Evolutionary conservation across 176 grass and related monocot genomes (phyloP).

Genomic region (Secale cereale): DNA sequence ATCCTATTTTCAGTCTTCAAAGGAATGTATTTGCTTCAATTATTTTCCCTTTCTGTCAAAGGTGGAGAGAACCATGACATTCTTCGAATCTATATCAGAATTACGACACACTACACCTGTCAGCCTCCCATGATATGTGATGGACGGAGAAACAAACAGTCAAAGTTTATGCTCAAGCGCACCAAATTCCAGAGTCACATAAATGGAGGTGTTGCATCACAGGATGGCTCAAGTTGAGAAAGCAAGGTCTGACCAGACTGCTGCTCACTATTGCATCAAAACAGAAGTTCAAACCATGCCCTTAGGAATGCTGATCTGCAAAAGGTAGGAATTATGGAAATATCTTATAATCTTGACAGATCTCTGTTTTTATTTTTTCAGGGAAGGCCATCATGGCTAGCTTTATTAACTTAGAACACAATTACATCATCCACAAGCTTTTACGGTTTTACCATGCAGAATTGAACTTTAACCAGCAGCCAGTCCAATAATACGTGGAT

Average conservation of each 20-base stretch:
- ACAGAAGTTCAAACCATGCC: neutral
- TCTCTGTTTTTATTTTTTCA: too few relatives aligned
- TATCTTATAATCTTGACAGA: neutral
- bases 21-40: neutral
- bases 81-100: conserved; percentile 19
- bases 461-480: neutral
- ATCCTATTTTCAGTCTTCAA: conserved; percentile 10
- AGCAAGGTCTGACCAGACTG: too few relatives aligned
- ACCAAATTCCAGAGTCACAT: neutral
- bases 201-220: neutral
- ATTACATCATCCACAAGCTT: too few relatives aligned
- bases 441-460: neutral
- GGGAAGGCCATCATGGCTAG: too few relatives aligned
- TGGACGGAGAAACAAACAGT: neutral
- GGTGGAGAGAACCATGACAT: neutral
- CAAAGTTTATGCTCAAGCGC: conserved; percentile 1
- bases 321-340: neutral
- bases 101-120: neutral
- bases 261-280: neutral
- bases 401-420: too few relatives aligned
- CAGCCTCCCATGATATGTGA: neutral
- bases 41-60: conserved; percentile 10
- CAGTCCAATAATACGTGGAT: neutral
- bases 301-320: neutral
- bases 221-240: neutral